phyloP scores from a whole-genome alignment of 352 stramenopile genomes.

The Phytophthora pistaciae region DNA sequence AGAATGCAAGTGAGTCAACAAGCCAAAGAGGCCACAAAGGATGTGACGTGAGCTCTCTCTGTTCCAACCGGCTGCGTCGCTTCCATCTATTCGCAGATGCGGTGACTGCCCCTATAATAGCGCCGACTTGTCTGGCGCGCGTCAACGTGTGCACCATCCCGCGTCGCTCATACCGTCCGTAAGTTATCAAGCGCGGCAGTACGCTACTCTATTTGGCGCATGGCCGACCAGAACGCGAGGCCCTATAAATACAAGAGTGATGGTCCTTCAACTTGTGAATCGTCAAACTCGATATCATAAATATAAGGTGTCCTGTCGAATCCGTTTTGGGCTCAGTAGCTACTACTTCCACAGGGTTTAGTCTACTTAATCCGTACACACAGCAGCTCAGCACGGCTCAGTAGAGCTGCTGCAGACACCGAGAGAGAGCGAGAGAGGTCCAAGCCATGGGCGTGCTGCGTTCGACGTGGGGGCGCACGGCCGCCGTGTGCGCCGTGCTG shows the following conservation, averaged over 20 bases:
- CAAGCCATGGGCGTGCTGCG: not conserved
- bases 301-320: not conserved
- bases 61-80: not conserved
- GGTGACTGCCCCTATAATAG: not conserved
- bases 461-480: not conserved
- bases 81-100: not conserved
- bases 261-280: not conserved
- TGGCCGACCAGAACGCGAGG: not conserved
- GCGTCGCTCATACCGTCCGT: not conserved
- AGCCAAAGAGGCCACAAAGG: too few species aligned
- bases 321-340: constrained; percentile 5
- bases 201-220: not conserved
- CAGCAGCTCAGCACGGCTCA: too few species aligned
- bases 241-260: not conserved
- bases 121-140: not conserved
- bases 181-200: not conserved
- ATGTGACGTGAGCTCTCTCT: not conserved
- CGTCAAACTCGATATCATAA: not conserved
- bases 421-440: too few species aligned
- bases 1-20: constrained; percentile 15
- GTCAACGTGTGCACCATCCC: not conserved
- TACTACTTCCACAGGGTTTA: not conserved
- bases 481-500: not conserved
- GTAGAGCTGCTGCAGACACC: too few species aligned
- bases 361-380: not conserved